Base-by-base conservation (phyloP, 2,329 filamentous ascomycete species). In the Colletotrichum spaethianum region DNA sequence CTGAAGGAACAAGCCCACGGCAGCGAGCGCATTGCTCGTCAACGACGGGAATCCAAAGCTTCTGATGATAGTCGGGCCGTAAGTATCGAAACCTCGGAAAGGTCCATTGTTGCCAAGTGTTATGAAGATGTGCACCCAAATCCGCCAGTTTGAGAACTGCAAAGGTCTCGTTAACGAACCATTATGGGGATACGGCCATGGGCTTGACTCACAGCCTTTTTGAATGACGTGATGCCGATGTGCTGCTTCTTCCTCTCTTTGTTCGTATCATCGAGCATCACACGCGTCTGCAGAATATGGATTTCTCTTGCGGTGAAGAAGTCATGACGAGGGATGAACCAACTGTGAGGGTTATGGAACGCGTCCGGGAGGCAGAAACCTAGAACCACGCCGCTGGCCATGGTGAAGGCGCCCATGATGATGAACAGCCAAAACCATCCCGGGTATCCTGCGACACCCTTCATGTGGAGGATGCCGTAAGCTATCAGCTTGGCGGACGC, bases 401-500 rank as follows among this genome's bases (percentile, higher is more conserved):
- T 76, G n/a, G 87, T 89, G 73, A 90, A 88, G 18, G 80, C 76
- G 0, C 87, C 88, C 82, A 89, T 88, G 36, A 89, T 78, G 14
- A 80, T 77, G 74, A 89, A 90, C 1, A 90, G 80, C 88, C 88
- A 90, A 74, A 87, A 86, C 88, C 88, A 90, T n/a, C 88, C 88
- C 0, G 84, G 76, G 65, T 85, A 80, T 8, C 84, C 85, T 1
- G 79, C 82, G 1, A 84, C 81, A 1, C 86, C 87, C 8, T 82
- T 78, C 80, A 90, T 84, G 66, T 86, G 85, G 31, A 90, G 80
- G 44, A 87, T 85, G 2, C 82, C 84, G 46, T 82, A 86, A 0
- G 84, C 85, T 3, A 86, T 75, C 3, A 87, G 80, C 68, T 79
- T 79, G 42, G 79, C 76, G 0, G 81, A 83, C 0, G 84, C 85